Conservation (phyloP, 2,329 filamentous ascomycete species). For the Ciborinia camelliae region DNA sequence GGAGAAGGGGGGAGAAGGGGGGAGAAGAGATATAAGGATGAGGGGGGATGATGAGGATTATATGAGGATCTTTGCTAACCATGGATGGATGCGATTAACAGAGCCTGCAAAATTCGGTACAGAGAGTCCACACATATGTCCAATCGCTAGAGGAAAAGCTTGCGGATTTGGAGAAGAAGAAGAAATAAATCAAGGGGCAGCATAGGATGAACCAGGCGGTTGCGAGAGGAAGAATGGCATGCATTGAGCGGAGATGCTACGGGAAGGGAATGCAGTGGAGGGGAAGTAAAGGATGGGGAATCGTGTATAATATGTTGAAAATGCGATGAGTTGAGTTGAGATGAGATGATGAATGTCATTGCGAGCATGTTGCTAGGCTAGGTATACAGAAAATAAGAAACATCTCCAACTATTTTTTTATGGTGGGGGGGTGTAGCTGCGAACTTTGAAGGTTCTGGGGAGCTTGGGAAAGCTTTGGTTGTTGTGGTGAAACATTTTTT, state of each 20-base stretch:
- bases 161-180: slow-evolving; percentile 65
- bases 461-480: not conserved
- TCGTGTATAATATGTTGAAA: slow-evolving; percentile 15
- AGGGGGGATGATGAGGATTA: no score
- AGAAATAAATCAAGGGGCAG: slow-evolving; percentile 42
- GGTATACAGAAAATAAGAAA: slow-evolving; percentile 3
- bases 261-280: not conserved
- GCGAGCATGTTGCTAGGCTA: not conserved
- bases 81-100: slow-evolving; percentile 38
- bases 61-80: not conserved
- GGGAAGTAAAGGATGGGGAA: not conserved
- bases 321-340: slow-evolving; percentile 6
- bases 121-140: slow-evolving; percentile 81
- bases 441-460: not conserved
- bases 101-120: slow-evolving; percentile 84
- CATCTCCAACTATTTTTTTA: slow-evolving; percentile 3
- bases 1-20: not conserved
- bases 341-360: slow-evolving; percentile 5
- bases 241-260: not conserved
- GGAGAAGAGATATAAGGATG: not conserved
- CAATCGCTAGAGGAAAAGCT: slow-evolving; percentile 78
- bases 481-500: not conserved
- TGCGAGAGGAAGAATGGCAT: not conserved
- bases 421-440: not conserved
- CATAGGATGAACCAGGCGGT: not conserved